Evolutionary conservation across 306 rosid genomes (phyloP), one percentile per base, ranked within the genome.

Genomic region (Parietaria judaica): DNA sequence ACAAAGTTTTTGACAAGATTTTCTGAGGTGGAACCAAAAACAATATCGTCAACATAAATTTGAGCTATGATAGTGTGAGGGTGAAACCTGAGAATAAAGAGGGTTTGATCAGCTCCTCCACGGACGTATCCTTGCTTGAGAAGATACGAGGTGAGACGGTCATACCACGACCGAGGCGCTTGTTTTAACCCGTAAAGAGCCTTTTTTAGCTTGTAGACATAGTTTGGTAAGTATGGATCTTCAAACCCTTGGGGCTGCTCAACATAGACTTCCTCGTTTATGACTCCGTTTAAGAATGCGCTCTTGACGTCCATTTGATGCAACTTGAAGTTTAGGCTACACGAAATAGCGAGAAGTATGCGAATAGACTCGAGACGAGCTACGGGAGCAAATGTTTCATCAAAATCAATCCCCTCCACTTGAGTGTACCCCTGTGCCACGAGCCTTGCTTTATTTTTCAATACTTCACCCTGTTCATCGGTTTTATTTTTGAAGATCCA

Each of bases 261-360:
- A 5, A 56, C 16, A 36, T 8, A 35, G 2, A 11, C 15, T 36
- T 56, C 45, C 45, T 56, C 16, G 10, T 34, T 36, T 4, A 36
- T 4, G 7, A 9, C 7, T 3, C 61, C 44, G 34, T 36, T 57
- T 36, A 57, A 9, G 35, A 57, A 57, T 3, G 46, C 61, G 36
- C 45, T 57, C 17, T 57, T 34, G 13, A 37, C 61, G 36, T 57
- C 14, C 45, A 57, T 57, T 36, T 57, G 61, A 36, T 6, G n/a
- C 13, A 34, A 0, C 5, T 57, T 35, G 6, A 36, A 37, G 4
- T 17, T 17, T 6, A 10, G 7, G 4, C 34, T 13, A 6, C 16
- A 57, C 34, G 61, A 35, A 6, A 57, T 35, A 14, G 3, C 15
- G 3, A 57, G 23, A 10, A 54, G 58, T 4, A 54, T 10, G 36